A percentile compares a stretch with the other conserved stretches of the same genome.
Evolutionary conservation across 208 protist species (phyloP).

Genomic region (Crithidia acanthocephali): DNA sequence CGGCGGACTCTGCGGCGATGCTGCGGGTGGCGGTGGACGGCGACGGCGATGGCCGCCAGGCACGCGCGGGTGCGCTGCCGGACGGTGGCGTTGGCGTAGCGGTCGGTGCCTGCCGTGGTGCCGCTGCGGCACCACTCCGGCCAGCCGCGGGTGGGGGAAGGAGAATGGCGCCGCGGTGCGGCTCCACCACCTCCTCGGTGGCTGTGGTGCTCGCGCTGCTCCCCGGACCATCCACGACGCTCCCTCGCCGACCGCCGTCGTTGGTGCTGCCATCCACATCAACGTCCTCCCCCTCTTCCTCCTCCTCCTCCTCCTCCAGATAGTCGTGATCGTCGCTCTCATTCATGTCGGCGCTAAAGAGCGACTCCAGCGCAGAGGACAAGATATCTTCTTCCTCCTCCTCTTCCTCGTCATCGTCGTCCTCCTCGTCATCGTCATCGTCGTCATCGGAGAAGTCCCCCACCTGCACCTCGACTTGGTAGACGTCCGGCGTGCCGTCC

Average conservation of each 20-base stretch:
- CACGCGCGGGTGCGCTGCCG: slow-evolving; percentile 1
- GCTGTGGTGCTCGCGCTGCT: no score
- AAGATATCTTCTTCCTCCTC: not conserved
- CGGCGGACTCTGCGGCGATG: not conserved
- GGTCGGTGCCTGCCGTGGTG: not conserved
- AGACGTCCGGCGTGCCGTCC: slow-evolving; percentile 29
- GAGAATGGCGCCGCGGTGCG: slow-evolving; percentile 28
- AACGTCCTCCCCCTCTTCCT: not conserved
- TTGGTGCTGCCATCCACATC: not conserved
- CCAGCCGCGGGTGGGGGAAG: not conserved
- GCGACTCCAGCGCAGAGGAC: not conserved
- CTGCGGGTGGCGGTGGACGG: not conserved
- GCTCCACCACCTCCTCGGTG: slow-evolving; percentile 11
- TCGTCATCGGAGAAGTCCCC: slow-evolving; percentile 27
- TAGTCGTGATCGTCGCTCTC: slow-evolving; percentile 1
- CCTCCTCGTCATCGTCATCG: slow-evolving; percentile 9
- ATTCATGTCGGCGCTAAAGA: not conserved
- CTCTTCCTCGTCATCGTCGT: not conserved
- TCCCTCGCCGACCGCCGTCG: no score
- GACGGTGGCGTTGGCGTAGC: not conserved
- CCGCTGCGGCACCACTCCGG: not conserved
- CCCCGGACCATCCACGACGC: no score
- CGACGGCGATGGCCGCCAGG: slow-evolving; percentile 6
- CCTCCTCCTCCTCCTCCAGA: slow-evolving; percentile 10
- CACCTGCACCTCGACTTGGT: slow-evolving; percentile 37